Conservation (phyloP, 306 rosid species). For the Prosopis cineraria region DNA sequence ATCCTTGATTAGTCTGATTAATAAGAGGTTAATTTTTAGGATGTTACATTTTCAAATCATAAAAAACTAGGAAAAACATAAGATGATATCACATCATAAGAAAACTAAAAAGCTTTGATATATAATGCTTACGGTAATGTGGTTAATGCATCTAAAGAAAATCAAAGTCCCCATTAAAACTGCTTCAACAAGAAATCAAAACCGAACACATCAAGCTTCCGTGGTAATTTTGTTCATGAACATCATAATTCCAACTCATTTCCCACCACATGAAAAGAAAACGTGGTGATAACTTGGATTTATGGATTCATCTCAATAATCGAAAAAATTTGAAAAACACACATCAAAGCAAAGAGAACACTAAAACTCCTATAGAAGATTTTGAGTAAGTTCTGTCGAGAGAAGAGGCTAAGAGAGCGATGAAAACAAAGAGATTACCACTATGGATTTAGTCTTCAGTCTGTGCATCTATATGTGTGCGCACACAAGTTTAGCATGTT, state of each 20-base stretch:
- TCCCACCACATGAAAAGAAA: conserved; percentile 14
- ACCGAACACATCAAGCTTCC: conserved; percentile 16
- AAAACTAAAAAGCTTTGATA: too few species aligned
- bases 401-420: neutral
- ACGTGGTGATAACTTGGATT: neutral
- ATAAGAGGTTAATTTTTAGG: too few species aligned
- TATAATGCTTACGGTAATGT: too few species aligned
- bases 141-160: too few species aligned
- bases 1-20: too few species aligned
- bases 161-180: conserved; percentile 42
- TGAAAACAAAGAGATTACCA: neutral
- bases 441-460: neutral
- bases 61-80: too few species aligned
- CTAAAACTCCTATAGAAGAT: neutral
- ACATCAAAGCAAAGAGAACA: conserved; percentile 2
- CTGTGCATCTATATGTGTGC: neutral
- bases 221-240: conserved; percentile 13
- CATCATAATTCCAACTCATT: conserved; percentile 5
- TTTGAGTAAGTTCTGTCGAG: neutral
- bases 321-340: conserved; percentile 2
- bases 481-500: neutral
- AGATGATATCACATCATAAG: too few species aligned
- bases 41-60: too few species aligned
- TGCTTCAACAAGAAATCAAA: conserved; percentile 19
- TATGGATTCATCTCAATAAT: neutral